Evolutionary conservation across 192 early-diverging fungal species (phyloP).

Genomic region (Helicostylum pulchrum): DNA sequence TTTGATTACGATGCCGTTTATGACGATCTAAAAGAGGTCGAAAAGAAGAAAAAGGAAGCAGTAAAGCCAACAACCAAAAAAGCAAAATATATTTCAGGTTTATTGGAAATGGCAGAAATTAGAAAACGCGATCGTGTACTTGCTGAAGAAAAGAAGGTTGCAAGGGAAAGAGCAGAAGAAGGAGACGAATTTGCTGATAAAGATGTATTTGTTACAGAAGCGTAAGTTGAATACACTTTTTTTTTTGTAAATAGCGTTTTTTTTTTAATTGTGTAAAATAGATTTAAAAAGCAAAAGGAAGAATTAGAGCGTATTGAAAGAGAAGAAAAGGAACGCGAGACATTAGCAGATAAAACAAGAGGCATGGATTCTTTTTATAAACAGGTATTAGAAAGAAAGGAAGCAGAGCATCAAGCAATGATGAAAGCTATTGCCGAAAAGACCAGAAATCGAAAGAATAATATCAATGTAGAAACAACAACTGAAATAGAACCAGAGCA

Average conservation of each 20-base stretch:
- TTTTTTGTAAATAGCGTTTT: neutral
- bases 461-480: neutral
- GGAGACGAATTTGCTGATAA: slow-evolving; percentile 72
- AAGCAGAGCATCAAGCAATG: slow-evolving; percentile 32
- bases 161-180: slow-evolving; percentile 69
- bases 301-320: slow-evolving; percentile 60
- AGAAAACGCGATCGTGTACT: slow-evolving; percentile 70
- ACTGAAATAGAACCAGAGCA: slow-evolving; percentile 19
- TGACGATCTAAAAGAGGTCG: slow-evolving; percentile 64
- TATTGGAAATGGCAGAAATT: slow-evolving; percentile 60
- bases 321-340: slow-evolving; percentile 59
- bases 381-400: slow-evolving; percentile 52
- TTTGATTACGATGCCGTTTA: slow-evolving; percentile 82
- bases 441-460: neutral
- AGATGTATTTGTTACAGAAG: slow-evolving; percentile 77
- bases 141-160: slow-evolving; percentile 64
- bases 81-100: slow-evolving; percentile 62
- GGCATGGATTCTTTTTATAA: slow-evolving; percentile 62
- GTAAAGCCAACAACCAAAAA: slow-evolving; percentile 44
- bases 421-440: slow-evolving; percentile 21
- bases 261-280: neutral
- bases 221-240: slow-evolving; percentile 41
- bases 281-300: slow-evolving; percentile 52
- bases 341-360: slow-evolving; percentile 22
- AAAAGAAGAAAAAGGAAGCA: slow-evolving; percentile 47